Conservation (phyloP, 2,329 filamentous ascomycete species). For the Colletotrichum sansevieriae region DNA sequence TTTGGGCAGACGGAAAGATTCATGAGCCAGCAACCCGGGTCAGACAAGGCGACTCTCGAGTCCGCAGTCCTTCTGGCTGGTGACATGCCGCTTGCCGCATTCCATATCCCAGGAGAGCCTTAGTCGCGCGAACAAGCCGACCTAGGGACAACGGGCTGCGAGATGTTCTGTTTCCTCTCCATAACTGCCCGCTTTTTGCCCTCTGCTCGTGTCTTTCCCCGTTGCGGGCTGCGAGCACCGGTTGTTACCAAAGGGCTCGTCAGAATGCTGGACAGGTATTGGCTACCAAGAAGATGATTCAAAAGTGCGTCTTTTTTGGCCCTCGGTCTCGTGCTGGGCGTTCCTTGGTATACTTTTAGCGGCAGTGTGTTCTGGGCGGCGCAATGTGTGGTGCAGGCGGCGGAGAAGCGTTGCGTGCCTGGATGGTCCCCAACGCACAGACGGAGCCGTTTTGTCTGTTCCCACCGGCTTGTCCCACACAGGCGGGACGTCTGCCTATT, state of each 20-base stretch:
- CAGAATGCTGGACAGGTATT: slow-evolving; percentile 18
- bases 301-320: slow-evolving; percentile 31
- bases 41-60: slow-evolving; percentile 7
- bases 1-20: neutral
- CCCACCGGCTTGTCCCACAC: slow-evolving; percentile 34
- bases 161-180: slow-evolving; percentile 11
- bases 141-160: neutral
- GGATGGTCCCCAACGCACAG: slow-evolving; percentile 39
- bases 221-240: slow-evolving; percentile 21
- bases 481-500: slow-evolving; percentile 40
- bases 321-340: neutral
- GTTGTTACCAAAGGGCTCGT: slow-evolving; percentile 19
- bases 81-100: neutral
- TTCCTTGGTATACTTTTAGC: too few species aligned
- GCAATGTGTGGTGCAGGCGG: neutral
- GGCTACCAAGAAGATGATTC: slow-evolving; percentile 19
- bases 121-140: slow-evolving; percentile 21
- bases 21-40: slow-evolving; percentile 2
- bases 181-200: slow-evolving; percentile 15
- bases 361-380: neutral
- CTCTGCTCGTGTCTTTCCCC: slow-evolving; percentile 24
- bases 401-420: slow-evolving; percentile 31
- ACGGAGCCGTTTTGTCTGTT: slow-evolving; percentile 33
- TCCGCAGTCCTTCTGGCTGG: slow-evolving; percentile 5
- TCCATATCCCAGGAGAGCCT: slow-evolving; percentile 8